Evolutionary conservation across 2,329 filamentous ascomycete genomes (phyloP).

Genomic region (Nothophaeocryptopus gaeumannii): DNA sequence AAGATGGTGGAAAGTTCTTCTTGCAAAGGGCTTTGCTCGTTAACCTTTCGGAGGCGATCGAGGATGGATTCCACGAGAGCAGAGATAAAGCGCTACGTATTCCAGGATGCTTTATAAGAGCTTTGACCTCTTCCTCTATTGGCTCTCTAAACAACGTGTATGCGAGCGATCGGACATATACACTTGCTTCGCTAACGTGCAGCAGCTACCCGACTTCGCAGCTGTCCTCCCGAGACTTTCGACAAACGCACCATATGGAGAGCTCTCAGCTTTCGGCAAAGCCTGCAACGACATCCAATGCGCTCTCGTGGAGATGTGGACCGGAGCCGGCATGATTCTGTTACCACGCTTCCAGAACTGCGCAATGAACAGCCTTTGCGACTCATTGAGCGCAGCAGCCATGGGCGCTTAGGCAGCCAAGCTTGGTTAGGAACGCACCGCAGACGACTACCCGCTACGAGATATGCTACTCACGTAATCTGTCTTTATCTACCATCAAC

Average conservation of each 20-base stretch:
- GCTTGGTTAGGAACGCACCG: no score
- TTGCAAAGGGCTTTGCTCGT: neutral
- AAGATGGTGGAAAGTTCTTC: neutral
- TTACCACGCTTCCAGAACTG: neutral
- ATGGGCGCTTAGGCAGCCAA: no score
- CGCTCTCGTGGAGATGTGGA: neutral
- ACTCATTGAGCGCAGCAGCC: no score
- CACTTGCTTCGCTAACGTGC: neutral
- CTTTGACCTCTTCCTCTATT: slow-evolving; percentile 1
- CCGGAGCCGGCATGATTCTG: neutral
- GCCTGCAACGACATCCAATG: neutral
- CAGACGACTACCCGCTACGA: no score
- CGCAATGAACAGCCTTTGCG: neutral
- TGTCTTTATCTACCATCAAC: no score
- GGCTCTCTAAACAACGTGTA: neutral
- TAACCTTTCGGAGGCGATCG: neutral
- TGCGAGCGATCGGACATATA: no score
- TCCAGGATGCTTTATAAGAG: neutral
- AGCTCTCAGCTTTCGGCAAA: neutral
- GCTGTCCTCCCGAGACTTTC: neutral
- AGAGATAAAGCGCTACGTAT: neutral
- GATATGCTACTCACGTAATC: no score
- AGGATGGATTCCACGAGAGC: neutral
- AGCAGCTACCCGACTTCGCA: neutral
- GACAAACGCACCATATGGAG: no score